A percentile compares a stretch with the other conserved stretches of the same genome.
These are phyloP conservation scores for Exutisphaerella laricina DNA, from an alignment of 2,329 filamentous ascomycete species.

Conservation along the genomic window DNA sequence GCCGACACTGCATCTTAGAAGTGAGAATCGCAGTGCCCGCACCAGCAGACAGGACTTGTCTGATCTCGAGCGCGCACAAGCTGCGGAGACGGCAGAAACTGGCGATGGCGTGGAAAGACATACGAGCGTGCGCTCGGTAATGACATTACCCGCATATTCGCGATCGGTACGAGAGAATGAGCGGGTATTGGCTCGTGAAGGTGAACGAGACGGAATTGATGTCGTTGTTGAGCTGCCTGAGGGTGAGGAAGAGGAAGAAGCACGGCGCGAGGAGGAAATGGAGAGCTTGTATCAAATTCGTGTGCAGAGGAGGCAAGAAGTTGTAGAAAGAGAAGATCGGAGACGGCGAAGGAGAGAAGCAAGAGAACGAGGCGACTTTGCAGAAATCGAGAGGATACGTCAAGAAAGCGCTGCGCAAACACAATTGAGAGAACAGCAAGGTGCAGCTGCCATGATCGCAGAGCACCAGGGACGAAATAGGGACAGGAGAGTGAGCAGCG, in stretches of 20 bases:
- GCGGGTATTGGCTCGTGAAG: slow-evolving; percentile 77
- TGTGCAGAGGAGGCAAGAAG: slow-evolving; percentile 66
- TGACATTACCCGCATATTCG: slow-evolving; percentile 85
- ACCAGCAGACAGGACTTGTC: slow-evolving; percentile 21
- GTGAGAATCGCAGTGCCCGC: slow-evolving; percentile 21
- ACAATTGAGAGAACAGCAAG: slow-evolving; percentile 35
- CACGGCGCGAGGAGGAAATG: slow-evolving; percentile 82
- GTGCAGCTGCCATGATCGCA: slow-evolving; percentile 45
- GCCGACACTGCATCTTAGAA: slow-evolving; percentile 24
- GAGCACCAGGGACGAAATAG: slow-evolving; percentile 54
- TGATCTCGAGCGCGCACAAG: slow-evolving; percentile 24
- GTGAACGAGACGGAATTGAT: slow-evolving; percentile 87
- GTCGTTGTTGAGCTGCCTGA: slow-evolving; percentile 81
- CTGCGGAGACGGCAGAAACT: slow-evolving; percentile 14
- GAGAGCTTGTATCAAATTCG: slow-evolving; percentile 87
- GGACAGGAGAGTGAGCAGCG: slow-evolving; percentile 64
- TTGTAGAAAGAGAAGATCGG: slow-evolving; percentile 71
- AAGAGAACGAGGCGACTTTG: slow-evolving; percentile 62
- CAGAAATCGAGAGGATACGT: slow-evolving; percentile 60
- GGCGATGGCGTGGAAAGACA: slow-evolving; percentile 63
- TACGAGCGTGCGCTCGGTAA: slow-evolving; percentile 84
- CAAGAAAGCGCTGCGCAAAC: slow-evolving; percentile 51
- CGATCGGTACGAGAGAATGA: slow-evolving; percentile 67
- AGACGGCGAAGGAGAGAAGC: slow-evolving; percentile 66
- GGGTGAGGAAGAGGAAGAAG: slow-evolving; percentile 71